Base-by-base conservation (phyloP, 805 yeast species). In the Candida hispaniensis region DNA sequence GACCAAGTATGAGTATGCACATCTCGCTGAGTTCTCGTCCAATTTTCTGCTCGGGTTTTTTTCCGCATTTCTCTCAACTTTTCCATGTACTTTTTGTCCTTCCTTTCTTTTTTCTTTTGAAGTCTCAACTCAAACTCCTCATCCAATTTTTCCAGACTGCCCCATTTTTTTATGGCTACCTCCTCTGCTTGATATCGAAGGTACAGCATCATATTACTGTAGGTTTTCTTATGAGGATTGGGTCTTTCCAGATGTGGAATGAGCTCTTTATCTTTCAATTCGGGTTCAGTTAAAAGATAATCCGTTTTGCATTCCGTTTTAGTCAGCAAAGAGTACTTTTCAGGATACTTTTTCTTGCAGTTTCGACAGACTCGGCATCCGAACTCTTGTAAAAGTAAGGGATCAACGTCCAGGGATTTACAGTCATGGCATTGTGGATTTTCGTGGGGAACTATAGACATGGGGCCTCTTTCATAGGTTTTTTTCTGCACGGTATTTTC, bases 281-380 rank as follows among this genome's bases (percentile, higher is more conserved):
- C 98, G 1, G 96, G 91, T 30, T 91, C 98, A 0, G 99, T 91
- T 17, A 91, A 55, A 25, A 91, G 67, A 54, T 91, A 91, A 58
- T 91, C 99, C 47, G 80, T 88, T 24, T 75, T 71, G 55, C 95
- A 85, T 57, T 91, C 99, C 0, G 99, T 91, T 58, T 91, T 91
- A 6, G 99, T 91, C 34, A 91, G 58, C 13, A 91, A 56, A 0
- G 97, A 72, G 54, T 88, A 91, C 50, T 91, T 91, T 23, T 91
- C 94, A 0, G 95, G 94, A 14, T 59, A 58, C 40, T 66, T 65
- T 47, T 71, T 72, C 19, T 72, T 73, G 55, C 98, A 91, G 34
- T 67, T 63, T 33, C 77, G 70, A 55, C 99, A 91, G 6, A 86
- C 95, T 9, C 81, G 63, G 17, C 77, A 60, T 11, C 65, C 62